phyloP scores from a whole-genome alignment of 2,329 filamentous ascomycete species.

The Thyridium curvatum region DNA sequence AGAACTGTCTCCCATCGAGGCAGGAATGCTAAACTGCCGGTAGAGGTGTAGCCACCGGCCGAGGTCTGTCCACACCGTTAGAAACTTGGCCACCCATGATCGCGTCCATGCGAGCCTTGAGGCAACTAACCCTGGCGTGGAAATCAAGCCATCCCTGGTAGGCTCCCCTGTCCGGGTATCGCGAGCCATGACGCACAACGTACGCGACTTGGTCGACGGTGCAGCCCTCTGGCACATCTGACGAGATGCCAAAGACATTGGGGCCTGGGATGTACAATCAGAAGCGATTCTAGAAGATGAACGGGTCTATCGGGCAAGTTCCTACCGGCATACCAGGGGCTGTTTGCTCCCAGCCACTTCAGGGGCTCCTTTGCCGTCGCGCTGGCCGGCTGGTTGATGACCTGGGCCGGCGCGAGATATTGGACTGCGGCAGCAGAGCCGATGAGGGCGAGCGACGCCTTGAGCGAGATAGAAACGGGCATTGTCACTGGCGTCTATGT shows the following conservation, averaged over 20 bases:
- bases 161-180: conserved; percentile 56
- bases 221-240: conserved; percentile 48
- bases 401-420: conserved; percentile 14
- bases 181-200: conserved; percentile 53
- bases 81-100: too few species aligned
- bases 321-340: conserved; percentile 45
- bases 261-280: conserved; percentile 31
- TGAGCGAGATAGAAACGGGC: too few species aligned
- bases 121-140: conserved; percentile 28
- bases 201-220: conserved; percentile 55
- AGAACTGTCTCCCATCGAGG: conserved; percentile 52
- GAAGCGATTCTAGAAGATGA: background rate
- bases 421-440: too few species aligned
- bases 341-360: conserved; percentile 44
- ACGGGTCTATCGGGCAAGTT: background rate
- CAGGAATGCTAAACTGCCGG: conserved; percentile 49
- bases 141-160: conserved; percentile 50
- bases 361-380: conserved; percentile 31
- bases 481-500: too few species aligned
- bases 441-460: too few species aligned
- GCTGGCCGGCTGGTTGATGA: conserved; percentile 17
- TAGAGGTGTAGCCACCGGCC: conserved; percentile 44
- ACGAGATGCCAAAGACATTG: conserved; percentile 48
- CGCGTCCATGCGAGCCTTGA: background rate
- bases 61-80: conserved; percentile 35